Evolutionary conservation across 345 rosid genomes (phyloP).

Genomic region (Pelargonium nanum): DNA sequence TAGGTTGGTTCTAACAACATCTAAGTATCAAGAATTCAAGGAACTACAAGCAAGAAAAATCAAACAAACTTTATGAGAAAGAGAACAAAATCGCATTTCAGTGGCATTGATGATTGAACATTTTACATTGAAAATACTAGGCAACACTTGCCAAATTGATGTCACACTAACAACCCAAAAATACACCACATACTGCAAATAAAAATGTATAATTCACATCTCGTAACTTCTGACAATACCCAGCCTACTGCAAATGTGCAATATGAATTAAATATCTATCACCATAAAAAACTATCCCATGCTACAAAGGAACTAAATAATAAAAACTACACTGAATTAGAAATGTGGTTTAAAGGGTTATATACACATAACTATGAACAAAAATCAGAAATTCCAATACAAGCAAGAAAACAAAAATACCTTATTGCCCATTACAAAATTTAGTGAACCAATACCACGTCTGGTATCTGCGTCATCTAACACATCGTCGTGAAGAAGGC

Average conservation of each 20-base stretch:
- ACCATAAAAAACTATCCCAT: background rate
- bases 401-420: conserved; percentile 21
- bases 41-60: no score
- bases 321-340: background rate
- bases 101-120: background rate
- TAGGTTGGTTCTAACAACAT: no score
- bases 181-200: background rate
- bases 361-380: background rate
- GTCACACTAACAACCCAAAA: background rate
- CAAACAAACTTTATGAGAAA: background rate
- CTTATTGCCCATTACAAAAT: conserved; percentile 87
- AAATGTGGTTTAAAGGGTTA: no score
- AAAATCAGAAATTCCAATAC: background rate
- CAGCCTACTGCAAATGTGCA: background rate
- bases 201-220: background rate
- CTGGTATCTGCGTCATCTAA: conserved; percentile 92
- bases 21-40: no score
- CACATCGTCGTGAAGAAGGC: conserved; percentile 91
- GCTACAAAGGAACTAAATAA: background rate
- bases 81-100: background rate
- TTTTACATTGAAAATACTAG: background rate
- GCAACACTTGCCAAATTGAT: background rate
- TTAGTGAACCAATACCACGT: conserved; percentile 83
- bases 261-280: background rate
- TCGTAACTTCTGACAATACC: background rate